A percentile compares a stretch with the other conserved stretches of the same genome.
Evolutionary conservation across 2,329 filamentous ascomycete species (phyloP).

Genomic region (Tolypocladium capitatum): DNA sequence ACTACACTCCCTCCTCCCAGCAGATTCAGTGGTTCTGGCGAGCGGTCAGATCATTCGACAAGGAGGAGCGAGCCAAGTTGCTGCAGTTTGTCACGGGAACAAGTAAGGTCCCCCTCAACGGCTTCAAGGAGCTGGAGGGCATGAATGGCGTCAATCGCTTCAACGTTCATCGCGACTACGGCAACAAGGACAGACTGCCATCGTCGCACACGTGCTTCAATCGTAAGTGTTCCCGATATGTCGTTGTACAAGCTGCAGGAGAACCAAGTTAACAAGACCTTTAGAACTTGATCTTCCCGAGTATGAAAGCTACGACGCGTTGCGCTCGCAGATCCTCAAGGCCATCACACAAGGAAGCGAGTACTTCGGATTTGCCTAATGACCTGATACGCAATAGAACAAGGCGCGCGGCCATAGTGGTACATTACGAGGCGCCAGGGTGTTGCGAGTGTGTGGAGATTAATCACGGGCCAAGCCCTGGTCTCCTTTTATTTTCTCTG

Average conservation of each 20-base stretch:
- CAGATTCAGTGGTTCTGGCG: slow-evolving; percentile 99
- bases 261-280: slow-evolving; percentile 3
- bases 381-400: slow-evolving; percentile 1
- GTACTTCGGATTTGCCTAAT: slow-evolving; percentile 92
- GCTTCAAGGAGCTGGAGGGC: slow-evolving; percentile 96
- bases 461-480: not conserved
- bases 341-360: slow-evolving; percentile 97
- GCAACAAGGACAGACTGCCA: slow-evolving; percentile 87
- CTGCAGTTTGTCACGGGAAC: slow-evolving; percentile 98
- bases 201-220: slow-evolving; percentile 99
- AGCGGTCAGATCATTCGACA: slow-evolving; percentile 91
- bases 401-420: not conserved
- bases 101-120: slow-evolving; percentile 94
- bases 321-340: slow-evolving; percentile 79
- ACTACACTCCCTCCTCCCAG: slow-evolving; percentile 84
- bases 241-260: not conserved
- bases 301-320: slow-evolving; percentile 88
- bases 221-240: slow-evolving; percentile 47
- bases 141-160: slow-evolving; percentile 98
- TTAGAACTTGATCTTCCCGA: slow-evolving; percentile 95
- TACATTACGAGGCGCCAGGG: slow-evolving; percentile 1
- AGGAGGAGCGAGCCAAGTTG: slow-evolving; percentile 94
- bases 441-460: not conserved
- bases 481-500: not conserved
- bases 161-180: slow-evolving; percentile 97